phyloP scores from a whole-genome alignment of 352 stramenopile genomes.

The Phytophthora colocasiae region DNA sequence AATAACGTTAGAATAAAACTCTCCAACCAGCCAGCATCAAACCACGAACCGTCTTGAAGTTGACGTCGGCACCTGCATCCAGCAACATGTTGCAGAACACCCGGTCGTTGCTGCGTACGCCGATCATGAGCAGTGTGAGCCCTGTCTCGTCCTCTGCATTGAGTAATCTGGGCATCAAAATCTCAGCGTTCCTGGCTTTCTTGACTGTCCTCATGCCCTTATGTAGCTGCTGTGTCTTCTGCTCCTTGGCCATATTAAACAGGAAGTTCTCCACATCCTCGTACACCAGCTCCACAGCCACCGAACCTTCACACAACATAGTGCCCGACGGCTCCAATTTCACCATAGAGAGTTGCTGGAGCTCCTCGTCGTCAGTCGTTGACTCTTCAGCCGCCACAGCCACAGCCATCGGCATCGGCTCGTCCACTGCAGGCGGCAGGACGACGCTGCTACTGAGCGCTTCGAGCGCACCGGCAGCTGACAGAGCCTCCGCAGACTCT shows the following conservation, averaged over 20 bases:
- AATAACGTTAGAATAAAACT: slow-evolving; percentile 9
- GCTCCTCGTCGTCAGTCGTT: slow-evolving; percentile 81
- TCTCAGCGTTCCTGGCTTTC: slow-evolving; percentile 50
- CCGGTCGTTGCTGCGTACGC: slow-evolving; percentile 68
- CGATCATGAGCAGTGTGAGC: slow-evolving; percentile 86
- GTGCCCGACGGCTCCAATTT: slow-evolving; percentile 39
- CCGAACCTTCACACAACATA: slow-evolving; percentile 36
- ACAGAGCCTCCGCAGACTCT: slow-evolving; percentile 12
- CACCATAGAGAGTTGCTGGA: slow-evolving; percentile 74
- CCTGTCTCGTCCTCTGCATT: slow-evolving; percentile 79
- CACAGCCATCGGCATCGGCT: slow-evolving; percentile 44
- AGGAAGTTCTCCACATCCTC: slow-evolving; percentile 66
- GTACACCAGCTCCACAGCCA: slow-evolving; percentile 57
- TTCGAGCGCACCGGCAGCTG: slow-evolving; percentile 30
- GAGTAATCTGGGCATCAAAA: slow-evolving; percentile 61
- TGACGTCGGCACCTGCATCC: slow-evolving; percentile 79
- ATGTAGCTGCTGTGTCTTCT: slow-evolving; percentile 55
- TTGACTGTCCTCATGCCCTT: slow-evolving; percentile 71
- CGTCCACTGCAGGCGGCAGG: slow-evolving; percentile 17
- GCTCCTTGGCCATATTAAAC: slow-evolving; percentile 68
- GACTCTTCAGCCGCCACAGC: slow-evolving; percentile 63
- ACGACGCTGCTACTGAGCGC: slow-evolving; percentile 37
- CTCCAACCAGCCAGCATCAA: neutral
- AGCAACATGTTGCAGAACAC: slow-evolving; percentile 68
- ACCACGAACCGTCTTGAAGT: slow-evolving; percentile 70